phyloP scores from a whole-genome alignment of 2,329 filamentous ascomycete genomes.

The Scedosporium dehoogii region DNA sequence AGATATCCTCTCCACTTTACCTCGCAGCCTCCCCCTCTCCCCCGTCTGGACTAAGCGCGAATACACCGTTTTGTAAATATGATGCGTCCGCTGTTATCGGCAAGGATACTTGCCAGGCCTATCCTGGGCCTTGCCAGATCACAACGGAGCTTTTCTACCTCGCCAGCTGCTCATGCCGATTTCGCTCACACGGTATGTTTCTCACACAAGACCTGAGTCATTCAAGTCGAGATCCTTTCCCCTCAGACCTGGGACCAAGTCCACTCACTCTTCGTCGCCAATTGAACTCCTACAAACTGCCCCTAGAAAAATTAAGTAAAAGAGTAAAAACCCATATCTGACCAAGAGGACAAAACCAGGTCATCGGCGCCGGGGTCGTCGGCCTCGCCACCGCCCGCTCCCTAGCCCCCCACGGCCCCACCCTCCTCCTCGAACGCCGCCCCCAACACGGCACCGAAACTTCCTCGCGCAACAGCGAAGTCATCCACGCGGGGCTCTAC shows the following conservation, averaged over 20 bases:
- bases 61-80: background rate
- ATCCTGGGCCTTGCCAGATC: background rate
- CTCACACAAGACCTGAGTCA: no score
- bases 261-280: background rate
- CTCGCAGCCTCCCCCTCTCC: background rate
- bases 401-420: constrained; percentile 56
- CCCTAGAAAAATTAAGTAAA: background rate
- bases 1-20: background rate
- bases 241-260: background rate
- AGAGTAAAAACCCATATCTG: background rate
- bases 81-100: background rate
- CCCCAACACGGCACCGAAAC: constrained; percentile 65
- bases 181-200: constrained; percentile 36
- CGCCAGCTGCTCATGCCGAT: constrained; percentile 20
- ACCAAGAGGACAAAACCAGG: constrained; percentile 19
- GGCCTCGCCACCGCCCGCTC: constrained; percentile 71
- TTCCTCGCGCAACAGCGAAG: constrained; percentile 84
- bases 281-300: background rate
- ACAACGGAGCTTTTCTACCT: constrained; percentile 15
- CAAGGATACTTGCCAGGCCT: background rate
- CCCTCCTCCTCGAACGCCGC: constrained; percentile 76
- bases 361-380: constrained; percentile 56
- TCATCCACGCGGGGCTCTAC: constrained; percentile 93
- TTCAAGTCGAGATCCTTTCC: background rate
- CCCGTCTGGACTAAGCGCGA: background rate